Conservation (phyloP, 805 yeast species). For the Sugiyamaella lignohabitans region DNA sequence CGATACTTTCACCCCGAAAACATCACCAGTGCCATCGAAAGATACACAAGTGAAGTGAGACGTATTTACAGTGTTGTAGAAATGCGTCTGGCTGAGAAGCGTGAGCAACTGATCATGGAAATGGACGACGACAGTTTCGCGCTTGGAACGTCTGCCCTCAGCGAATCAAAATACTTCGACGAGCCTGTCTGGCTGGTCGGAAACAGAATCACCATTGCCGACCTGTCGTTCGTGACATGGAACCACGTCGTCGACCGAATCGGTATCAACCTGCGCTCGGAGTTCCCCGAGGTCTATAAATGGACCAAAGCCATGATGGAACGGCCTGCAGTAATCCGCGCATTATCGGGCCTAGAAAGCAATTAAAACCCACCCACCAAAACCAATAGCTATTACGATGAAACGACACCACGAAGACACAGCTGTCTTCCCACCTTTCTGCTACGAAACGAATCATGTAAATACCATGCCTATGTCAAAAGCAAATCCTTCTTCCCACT, state of each 20-base stretch:
- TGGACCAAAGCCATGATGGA: slow-evolving; percentile 97
- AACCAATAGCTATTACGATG: neutral
- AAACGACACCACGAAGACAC: neutral
- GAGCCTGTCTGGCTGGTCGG: slow-evolving; percentile 95
- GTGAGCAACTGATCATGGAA: slow-evolving; percentile 87
- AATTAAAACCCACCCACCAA: slow-evolving; percentile 2
- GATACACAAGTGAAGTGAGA: slow-evolving; percentile 88
- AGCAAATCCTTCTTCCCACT: no score
- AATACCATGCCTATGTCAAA: neutral
- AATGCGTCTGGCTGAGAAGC: slow-evolving; percentile 87
- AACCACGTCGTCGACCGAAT: slow-evolving; percentile 90
- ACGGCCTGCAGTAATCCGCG: slow-evolving; percentile 84
- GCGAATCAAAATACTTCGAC: slow-evolving; percentile 80
- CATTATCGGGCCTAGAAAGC: slow-evolving; percentile 58
- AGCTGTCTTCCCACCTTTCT: no score
- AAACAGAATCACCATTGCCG: slow-evolving; percentile 75
- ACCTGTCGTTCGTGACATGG: slow-evolving; percentile 92
- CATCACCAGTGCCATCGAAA: slow-evolving; percentile 81
- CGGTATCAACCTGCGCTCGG: slow-evolving; percentile 79
- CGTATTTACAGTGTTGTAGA: slow-evolving; percentile 91
- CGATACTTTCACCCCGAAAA: slow-evolving; percentile 81
- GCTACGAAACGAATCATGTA: neutral
- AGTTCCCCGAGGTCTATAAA: slow-evolving; percentile 83
- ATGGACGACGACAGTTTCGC: slow-evolving; percentile 82
- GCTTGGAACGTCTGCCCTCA: slow-evolving; percentile 80